phyloP scores from a whole-genome alignment of 192 early-diverging fungal genomes.

The Rhizoclosmatium globosum region DNA sequence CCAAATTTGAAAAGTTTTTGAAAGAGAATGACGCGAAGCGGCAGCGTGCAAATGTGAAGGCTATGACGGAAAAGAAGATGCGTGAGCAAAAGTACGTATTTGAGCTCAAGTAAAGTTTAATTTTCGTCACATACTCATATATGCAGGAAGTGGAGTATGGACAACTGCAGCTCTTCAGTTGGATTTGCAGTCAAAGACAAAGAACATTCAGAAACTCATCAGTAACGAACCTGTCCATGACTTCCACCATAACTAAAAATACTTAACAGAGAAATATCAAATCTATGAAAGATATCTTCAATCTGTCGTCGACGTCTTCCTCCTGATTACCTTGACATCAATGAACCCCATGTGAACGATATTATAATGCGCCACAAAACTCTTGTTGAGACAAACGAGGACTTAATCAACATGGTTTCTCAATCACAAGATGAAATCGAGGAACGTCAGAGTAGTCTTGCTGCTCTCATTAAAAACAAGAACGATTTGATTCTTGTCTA shows the following conservation, averaged over 20 bases:
- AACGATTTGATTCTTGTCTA: conserved; percentile 68
- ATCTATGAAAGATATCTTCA: conserved; percentile 67
- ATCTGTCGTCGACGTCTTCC: conserved; percentile 66
- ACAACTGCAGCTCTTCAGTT: conserved; percentile 49
- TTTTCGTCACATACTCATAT: too few species aligned
- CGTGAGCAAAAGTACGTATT: conserved; percentile 65
- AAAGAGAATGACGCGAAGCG: conserved; percentile 74
- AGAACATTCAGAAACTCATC: conserved; percentile 55
- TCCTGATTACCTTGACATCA: conserved; percentile 66
- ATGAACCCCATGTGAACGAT: conserved; percentile 73
- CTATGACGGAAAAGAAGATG: conserved; percentile 62
- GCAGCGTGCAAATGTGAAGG: conserved; percentile 65
- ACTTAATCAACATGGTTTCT: conserved; percentile 53
- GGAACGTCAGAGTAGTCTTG: conserved; percentile 42
- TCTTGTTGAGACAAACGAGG: conserved; percentile 65
- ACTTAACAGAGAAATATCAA: conserved; percentile 56
- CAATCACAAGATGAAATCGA: conserved; percentile 63
- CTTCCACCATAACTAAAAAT: too few species aligned
- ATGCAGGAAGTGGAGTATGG: conserved; percentile 63
- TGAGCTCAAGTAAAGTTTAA: too few species aligned
- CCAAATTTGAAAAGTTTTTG: conserved; percentile 73
- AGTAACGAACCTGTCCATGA: conserved; percentile 38
- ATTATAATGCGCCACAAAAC: conserved; percentile 69
- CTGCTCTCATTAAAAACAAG: conserved; percentile 64
- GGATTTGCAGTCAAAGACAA: conserved; percentile 53